Base-by-base conservation (phyloP, 495 filamentous ascomycete species). In the Lasiosphaeria miniovina region DNA sequence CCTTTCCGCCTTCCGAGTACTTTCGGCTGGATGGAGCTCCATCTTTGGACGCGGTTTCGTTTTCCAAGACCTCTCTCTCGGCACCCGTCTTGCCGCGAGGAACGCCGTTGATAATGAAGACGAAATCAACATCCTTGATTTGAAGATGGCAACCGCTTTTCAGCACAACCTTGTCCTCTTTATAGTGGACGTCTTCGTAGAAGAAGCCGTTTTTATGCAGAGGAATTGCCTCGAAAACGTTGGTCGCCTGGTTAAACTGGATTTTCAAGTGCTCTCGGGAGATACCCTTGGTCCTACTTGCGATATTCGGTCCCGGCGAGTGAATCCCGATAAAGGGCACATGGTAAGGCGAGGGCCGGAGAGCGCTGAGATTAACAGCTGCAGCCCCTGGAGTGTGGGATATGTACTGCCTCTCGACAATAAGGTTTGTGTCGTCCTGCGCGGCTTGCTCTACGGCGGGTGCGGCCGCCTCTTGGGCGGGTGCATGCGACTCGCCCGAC, bases 141-240 rank as follows among this genome's bases (percentile, higher is more conserved):
- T 91, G 87, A 40, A 96, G 86, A 15, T 78, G 78, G 65, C 87
- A 86, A 45, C 89, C 88, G 65, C 88, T 89, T 52, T 85, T 80
- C 52, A 96, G 74, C 8, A 84, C 81, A 24, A 88, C 81, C 15
- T 84, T 75, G 40, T 85, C 79, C 43, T 86, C 84, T 14, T 80
- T 77, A 65, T 87, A 80, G 71, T 85, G 88, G 54, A 86, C 81
- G 38, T 89, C 88, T 53, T 96, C 88, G 51, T 90, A 84, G 61
- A 93, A 96, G 36, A 89, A 87, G 36, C 91, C 91, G 68, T 96
- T 97, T 63, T 86, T 84, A 54, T 93, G 91, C 65, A 93, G 76
- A 4, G 95, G 85, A 43, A 88, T 79, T 65, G 94, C 84, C 67
- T 95, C 87, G 60, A 93, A 98, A 12, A 86, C 71, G 55, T 86